Base-by-base conservation (phyloP, 2,329 filamentous ascomycete genomes). In the Xylariales sp. region DNA sequence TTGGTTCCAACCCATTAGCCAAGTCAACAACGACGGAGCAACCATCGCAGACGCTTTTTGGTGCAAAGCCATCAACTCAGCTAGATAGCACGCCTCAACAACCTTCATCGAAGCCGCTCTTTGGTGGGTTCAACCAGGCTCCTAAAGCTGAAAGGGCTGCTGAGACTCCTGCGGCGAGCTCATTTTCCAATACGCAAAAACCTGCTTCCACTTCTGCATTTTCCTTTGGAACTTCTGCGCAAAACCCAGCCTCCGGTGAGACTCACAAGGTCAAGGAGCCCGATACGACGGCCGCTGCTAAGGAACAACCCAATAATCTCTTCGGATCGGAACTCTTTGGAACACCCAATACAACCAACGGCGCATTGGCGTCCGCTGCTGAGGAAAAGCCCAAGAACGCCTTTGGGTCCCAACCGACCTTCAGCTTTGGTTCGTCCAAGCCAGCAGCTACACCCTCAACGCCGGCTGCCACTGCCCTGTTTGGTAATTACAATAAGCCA, bases 11-110 rank as follows among this genome's bases (percentile, higher is more conserved):
- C 16, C 21, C 29, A 7, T 21, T 21, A 10, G 20, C 28, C 28
- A 40, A 32, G 15, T 25, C 38, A 10, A 12, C 38, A 9, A 14
- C 16, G 10, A 12, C 25, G 22, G 16, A 9, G 5, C 21, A 31
- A 9, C 4, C n/a, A n/a, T n/a, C n/a, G n/a, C n/a, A n/a, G 5
- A 57, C 58, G 1, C 50, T 66, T 5, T 68, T 68, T 28, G 60
- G 62, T 8, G 48, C 55, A 3, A 63, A 63, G 40, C 46, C 60
- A 27, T 36, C 53, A 5, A 58, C 59, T 34, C 33, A 32, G 15
- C 40, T n/a, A n/a, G n/a, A n/a, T n/a, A n/a, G n/a, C n/a, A n/a
- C n/a, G n/a, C n/a, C n/a, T n/a, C n/a, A n/a, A n/a, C n/a, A n/a
- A n/a, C n/a, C n/a, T n/a, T n/a, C n/a, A n/a, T 42, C 43, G 10